Conservation (phyloP, 1,284 basidiomycete genomes). For the Pulveroboletus sp. region DNA sequence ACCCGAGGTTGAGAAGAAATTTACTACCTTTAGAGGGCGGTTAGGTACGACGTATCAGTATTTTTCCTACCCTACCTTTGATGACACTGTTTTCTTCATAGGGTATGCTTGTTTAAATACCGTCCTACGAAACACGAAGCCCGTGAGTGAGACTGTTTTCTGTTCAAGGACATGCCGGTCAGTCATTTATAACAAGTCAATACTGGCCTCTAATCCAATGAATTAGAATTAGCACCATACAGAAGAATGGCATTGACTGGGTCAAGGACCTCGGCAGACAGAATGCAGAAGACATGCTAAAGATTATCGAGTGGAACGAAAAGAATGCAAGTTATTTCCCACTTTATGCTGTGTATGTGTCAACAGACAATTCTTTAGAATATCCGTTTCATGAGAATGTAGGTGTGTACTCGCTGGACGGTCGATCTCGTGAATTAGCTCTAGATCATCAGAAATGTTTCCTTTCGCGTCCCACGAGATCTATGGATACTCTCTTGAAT, state of each 20-base stretch:
- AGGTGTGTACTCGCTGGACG: background rate
- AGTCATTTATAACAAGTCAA: conserved; percentile 2
- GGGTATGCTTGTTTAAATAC: conserved; percentile 86
- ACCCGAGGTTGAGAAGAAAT: conserved; percentile 57
- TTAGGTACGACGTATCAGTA: conserved; percentile 40
- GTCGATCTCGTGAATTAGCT: background rate
- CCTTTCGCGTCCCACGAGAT: conserved; percentile 83
- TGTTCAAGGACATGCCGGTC: conserved; percentile 70
- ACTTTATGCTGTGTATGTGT: background rate
- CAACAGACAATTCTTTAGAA: conserved; percentile 33
- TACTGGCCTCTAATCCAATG: background rate
- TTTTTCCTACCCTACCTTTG: background rate
- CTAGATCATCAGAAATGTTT: conserved; percentile 80
- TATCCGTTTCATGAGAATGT: conserved; percentile 76
- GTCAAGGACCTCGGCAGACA: conserved; percentile 75
- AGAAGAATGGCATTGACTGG: conserved; percentile 78
- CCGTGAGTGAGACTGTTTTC: conserved; percentile 60
- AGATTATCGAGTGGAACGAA: conserved; percentile 84
- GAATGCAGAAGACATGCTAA: conserved; percentile 70
- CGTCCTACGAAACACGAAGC: conserved; percentile 67
- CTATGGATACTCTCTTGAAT: conserved; percentile 78
- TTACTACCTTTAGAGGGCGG: conserved; percentile 70
- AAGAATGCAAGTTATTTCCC: conserved; percentile 47
- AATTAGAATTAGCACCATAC: conserved; percentile 67
- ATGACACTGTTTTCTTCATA: conserved; percentile 8